Base-by-base conservation (phyloP, 2,329 filamentous ascomycete species). In the Exophiala calicioides region DNA sequence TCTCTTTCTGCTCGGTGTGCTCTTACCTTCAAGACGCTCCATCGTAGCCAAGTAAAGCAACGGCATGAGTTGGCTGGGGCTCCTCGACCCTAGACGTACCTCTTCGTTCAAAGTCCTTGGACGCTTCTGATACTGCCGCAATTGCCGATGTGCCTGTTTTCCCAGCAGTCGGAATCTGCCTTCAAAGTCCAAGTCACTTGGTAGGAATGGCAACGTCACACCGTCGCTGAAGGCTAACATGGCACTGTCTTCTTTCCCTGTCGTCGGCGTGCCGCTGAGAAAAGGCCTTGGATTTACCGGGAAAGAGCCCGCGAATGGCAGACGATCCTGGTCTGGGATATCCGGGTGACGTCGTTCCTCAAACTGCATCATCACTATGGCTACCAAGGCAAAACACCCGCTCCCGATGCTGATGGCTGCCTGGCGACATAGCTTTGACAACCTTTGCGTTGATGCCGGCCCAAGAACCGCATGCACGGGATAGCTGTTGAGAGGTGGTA, bases 171-270 rank as follows among this genome's bases (percentile, higher is more conserved):
- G 41, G 20, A 58, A 41, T 21, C 55, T 31, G 12, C 50, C 47
- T 31, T 45, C 39, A n/a, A 58, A 47, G 15, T 47, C 42, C 9
- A 58, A 37, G 34, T 54, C 32, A 26, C 40, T 50, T 3, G 51
- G 31, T 8, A 58, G 34, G 34, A 56, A 57, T 1, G 53, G 56
- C 5, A 58, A 34, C 3, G 50, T 50, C 12, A 58, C 42, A 16
- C 56, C 56, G n/a, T 58, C 56, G 39, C 53, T 55, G 35, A 58
- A 58, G 9, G 53, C 56, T 5, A 58, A 42, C 49, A 58, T 53
- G n/a, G 54, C 43, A 36, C 44, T 55, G 38, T 56, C 47, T 33
- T 58, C 55, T 29, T 52, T 51, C 1, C 56, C 56, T 13, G 51
- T 52, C 1, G 51, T 55, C 5, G 44, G 31, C 8, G 12, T 36